A percentile compares a stretch with the other conserved stretches of the same genome.
Evolutionary conservation across 2,329 filamentous ascomycete genomes (phyloP).

Genomic region (Paecilomyces variotii): DNA sequence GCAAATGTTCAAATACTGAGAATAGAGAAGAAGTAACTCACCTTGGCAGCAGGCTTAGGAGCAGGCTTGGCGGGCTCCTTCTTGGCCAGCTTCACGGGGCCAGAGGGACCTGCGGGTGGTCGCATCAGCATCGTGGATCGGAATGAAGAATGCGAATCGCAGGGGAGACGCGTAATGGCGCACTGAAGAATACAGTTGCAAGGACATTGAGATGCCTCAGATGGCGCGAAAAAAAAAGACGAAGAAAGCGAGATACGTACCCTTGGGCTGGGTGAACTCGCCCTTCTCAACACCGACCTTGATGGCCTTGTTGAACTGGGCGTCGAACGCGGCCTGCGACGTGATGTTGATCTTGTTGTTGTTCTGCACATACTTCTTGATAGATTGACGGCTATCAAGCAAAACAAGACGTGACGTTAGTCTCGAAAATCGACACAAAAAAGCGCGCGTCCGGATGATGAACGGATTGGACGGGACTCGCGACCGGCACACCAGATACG

Average conservation of each 20-base stretch:
- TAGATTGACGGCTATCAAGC: constrained; percentile 54
- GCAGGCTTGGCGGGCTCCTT: constrained; percentile 47
- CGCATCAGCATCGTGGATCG: constrained; percentile 19
- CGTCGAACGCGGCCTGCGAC: constrained; percentile 53
- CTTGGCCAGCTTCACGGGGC: constrained; percentile 87
- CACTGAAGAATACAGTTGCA: not conserved
- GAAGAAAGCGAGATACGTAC: constrained; percentile 43
- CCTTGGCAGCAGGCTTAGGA: constrained; percentile 38
- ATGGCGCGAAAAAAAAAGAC: not conserved
- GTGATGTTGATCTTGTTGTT: constrained; percentile 59
- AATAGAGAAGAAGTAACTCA: constrained; percentile 6
- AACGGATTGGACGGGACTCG: constrained; percentile 8
- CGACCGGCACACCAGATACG: constrained; percentile 12
- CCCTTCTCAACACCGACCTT: constrained; percentile 77
- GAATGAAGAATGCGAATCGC: not conserved
- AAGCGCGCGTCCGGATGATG: constrained; percentile 5
- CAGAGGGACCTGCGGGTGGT: constrained; percentile 59
- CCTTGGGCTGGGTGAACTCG: constrained; percentile 83
- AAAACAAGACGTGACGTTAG: constrained; percentile 1
- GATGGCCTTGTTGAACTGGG: constrained; percentile 79
- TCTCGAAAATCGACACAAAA: constrained; percentile 5
- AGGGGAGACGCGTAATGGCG: not conserved
- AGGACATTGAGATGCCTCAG: not conserved
- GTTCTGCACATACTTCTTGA: constrained; percentile 67
- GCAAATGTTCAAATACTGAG: not conserved